A percentile compares a stretch with the other conserved stretches of the same genome.
Evolutionary conservation across 192 early-diverging fungal genomes (phyloP).

Genomic region (Rhizophagus sp.): DNA sequence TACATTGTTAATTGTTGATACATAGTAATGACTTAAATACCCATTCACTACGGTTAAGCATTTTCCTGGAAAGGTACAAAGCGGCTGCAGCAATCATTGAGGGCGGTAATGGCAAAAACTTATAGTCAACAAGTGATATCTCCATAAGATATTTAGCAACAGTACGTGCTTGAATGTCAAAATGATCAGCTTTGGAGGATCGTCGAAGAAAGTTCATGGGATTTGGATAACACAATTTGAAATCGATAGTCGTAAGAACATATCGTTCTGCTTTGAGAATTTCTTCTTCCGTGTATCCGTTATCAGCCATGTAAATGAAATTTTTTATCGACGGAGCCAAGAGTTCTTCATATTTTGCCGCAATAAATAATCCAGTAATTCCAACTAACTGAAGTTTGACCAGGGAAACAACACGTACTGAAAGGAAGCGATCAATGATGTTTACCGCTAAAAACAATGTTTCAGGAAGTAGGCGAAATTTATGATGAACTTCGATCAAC

Average conservation of each 20-base stretch:
- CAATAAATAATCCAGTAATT: conserved; percentile 84
- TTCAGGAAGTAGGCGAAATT: conserved; percentile 91
- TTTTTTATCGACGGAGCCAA: conserved; percentile 78
- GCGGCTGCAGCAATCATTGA: conserved; percentile 78
- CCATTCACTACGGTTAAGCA: conserved; percentile 78
- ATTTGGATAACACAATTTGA: conserved; percentile 84
- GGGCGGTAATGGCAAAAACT: conserved; percentile 68
- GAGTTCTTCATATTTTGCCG: conserved; percentile 96
- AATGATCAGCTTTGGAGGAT: conserved; percentile 84
- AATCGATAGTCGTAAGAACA: conserved; percentile 84
- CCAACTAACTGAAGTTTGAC: conserved; percentile 94
- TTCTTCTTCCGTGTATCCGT: conserved; percentile 77
- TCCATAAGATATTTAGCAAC: conserved; percentile 97
- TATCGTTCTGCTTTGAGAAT: conserved; percentile 91
- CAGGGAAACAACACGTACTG: conserved; percentile 79
- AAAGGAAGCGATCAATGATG: conserved; percentile 93
- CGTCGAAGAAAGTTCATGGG: conserved; percentile 94
- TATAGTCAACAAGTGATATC: conserved; percentile 84
- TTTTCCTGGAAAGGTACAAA: conserved; percentile 78
- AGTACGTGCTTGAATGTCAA: conserved; percentile 88
- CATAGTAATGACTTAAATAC: conserved; percentile 35
- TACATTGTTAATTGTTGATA: background rate
- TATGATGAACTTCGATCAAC: conserved; percentile 90
- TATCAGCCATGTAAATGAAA: conserved; percentile 86
- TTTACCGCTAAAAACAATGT: conserved; percentile 94